phyloP scores from a whole-genome alignment of 148 eudicot species.

The Heliosperma pusillum region DNA sequence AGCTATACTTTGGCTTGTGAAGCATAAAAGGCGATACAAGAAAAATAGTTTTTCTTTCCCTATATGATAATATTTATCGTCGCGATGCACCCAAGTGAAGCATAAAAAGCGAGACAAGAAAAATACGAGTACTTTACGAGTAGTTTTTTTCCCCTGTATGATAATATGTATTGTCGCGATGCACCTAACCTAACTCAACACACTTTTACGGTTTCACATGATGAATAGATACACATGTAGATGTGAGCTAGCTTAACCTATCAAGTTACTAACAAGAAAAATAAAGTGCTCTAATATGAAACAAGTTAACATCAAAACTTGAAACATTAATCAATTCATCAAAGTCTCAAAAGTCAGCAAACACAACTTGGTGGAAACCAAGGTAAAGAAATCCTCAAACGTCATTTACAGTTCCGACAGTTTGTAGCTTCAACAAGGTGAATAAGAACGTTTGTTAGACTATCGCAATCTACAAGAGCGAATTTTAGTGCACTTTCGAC shows the following conservation, averaged over 20 bases:
- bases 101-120: too few relatives aligned
- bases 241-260: too few relatives aligned
- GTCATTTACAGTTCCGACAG: conserved; percentile 11
- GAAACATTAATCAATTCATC: not conserved
- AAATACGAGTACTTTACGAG: too few relatives aligned
- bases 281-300: too few relatives aligned
- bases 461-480: too few relatives aligned
- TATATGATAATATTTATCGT: too few relatives aligned
- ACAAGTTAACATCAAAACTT: not conserved
- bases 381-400: not conserved
- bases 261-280: not conserved
- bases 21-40: too few relatives aligned
- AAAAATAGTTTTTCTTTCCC: too few relatives aligned
- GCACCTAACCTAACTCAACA: not conserved
- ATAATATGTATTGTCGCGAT: not conserved
- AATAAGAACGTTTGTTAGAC: not conserved
- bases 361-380: not conserved
- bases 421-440: not conserved
- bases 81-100: too few relatives aligned
- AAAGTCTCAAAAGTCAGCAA: not conserved
- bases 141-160: too few relatives aligned
- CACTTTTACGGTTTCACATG: not conserved
- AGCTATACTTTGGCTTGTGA: too few relatives aligned
- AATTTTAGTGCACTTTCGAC: too few relatives aligned
- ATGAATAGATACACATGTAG: not conserved